phyloP scores from a whole-genome alignment of 495 filamentous ascomycete species.

The Paragyromitra xinjiangensis region DNA sequence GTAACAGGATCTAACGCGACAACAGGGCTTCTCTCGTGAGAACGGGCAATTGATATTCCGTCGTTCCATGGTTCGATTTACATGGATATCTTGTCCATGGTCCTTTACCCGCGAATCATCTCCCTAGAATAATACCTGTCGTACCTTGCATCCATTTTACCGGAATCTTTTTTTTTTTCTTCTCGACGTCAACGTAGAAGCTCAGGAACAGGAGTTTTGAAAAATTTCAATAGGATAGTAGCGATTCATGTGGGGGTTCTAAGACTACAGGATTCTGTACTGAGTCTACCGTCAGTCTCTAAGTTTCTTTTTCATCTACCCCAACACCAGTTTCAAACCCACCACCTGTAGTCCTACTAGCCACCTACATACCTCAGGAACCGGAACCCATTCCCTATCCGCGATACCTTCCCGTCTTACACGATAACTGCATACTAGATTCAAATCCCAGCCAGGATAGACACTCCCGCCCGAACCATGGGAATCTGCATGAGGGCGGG shows the following conservation, averaged over 20 bases:
- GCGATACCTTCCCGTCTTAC: background rate
- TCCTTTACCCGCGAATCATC: conserved; percentile 13
- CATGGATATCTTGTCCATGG: background rate
- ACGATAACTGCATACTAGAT: background rate
- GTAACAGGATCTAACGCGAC: background rate
- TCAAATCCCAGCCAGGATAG: background rate
- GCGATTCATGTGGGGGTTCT: background rate
- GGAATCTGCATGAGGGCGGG: background rate
- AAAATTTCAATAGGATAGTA: background rate
- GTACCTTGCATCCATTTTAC: conserved; percentile 13
- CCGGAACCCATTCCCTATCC: background rate
- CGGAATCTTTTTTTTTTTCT: background rate
- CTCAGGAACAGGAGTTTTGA: background rate
- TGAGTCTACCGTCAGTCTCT: background rate
- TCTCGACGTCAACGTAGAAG: background rate
- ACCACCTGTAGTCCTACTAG: background rate
- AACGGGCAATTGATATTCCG: conserved; percentile 7
- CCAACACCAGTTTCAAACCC: background rate
- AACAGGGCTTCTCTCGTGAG: background rate
- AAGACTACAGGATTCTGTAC: background rate
- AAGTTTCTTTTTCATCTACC: background rate
- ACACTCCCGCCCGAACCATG: background rate
- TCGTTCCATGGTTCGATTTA: conserved; percentile 1
- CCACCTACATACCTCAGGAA: background rate
- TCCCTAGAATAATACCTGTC: background rate